Base-by-base conservation (phyloP, 83 land plant genomes). In the Isoetes engelmannii region DNA sequence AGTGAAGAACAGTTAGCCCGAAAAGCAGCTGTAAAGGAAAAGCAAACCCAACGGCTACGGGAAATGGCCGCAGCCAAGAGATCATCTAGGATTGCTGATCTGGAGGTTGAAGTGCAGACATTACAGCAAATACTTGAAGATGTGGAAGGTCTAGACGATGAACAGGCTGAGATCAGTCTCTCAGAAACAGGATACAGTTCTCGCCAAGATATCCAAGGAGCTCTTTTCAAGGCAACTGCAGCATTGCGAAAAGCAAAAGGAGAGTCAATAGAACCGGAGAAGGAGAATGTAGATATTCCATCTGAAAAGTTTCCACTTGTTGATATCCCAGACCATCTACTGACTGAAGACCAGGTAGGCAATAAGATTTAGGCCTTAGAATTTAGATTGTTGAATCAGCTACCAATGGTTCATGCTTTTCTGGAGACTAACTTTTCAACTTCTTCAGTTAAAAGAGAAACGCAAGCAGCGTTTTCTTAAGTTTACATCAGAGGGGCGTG, bases 21-120 rank as follows among this genome's bases (percentile, higher is more conserved):
- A 70, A 94, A 83, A 79, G 97, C 92, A 63, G 99, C 99, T 60
- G 72, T 88, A 5, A 94, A 82, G 77, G 97, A 90, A 76, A 90
- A 81, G 69, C 96, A 90, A 79, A 90, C 90, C 41, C 92, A 94
- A 76, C 71, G 99, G 47, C 70, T 94, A 50, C 87, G 99, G 47
- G 97, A 90, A 37, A 88, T 94, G 92, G 99, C 99, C 47, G 92
- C 88, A 45, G 88, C 92, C 17, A 90, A 83, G 79, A 86, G 89
- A 42, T 75, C 84, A 28, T 82, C 84, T 4, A 90, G 77, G 64
- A 88, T 94, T 59, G 82, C 83, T 66, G 97, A 94, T 47, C 77
- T 90, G 15, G 99, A 94, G 73, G 84, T 69, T 57, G 85, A 94
- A 72, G 57, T 83, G 57, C 78, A 80, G 58, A 84, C 79, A 49